Conservation (phyloP, 345 rosid species). For the Arabis hirsuta region DNA sequence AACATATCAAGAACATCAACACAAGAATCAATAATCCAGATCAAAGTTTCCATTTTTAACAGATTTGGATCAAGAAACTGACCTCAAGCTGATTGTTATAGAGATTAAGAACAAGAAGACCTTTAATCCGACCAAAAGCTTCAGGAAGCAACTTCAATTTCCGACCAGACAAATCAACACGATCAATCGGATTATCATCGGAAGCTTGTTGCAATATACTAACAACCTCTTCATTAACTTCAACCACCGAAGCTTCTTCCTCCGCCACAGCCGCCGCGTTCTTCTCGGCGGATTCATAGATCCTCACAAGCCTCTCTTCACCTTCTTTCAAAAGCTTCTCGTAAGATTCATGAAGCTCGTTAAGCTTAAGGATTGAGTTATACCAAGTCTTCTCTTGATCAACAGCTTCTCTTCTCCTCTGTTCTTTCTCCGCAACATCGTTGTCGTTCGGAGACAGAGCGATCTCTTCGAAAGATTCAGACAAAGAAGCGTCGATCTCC, state of each 20-base stretch:
- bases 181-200: constrained; percentile 58
- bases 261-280: constrained; percentile 39
- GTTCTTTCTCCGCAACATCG: constrained; percentile 63
- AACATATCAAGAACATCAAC: background rate
- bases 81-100: constrained; percentile 83
- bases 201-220: constrained; percentile 62
- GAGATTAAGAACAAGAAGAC: constrained; percentile 65
- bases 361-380: constrained; percentile 63
- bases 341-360: constrained; percentile 80
- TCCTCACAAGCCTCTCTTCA: constrained; percentile 69
- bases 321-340: constrained; percentile 81
- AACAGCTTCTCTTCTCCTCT: constrained; percentile 56
- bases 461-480: constrained; percentile 75
- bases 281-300: constrained; percentile 64
- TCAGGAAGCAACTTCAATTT: constrained; percentile 70
- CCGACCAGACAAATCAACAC: constrained; percentile 69
- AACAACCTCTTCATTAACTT: constrained; percentile 61
- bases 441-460: constrained; percentile 64
- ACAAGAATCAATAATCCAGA: background rate
- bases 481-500: constrained; percentile 60
- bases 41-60: background rate
- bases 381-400: constrained; percentile 60
- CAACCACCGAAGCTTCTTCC: constrained; percentile 42
- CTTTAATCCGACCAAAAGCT: constrained; percentile 74
- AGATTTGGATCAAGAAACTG: constrained; percentile 17